Conservation (phyloP, 192 early-diverging fungal species). For the Phlyctochytrium arcticum region DNA sequence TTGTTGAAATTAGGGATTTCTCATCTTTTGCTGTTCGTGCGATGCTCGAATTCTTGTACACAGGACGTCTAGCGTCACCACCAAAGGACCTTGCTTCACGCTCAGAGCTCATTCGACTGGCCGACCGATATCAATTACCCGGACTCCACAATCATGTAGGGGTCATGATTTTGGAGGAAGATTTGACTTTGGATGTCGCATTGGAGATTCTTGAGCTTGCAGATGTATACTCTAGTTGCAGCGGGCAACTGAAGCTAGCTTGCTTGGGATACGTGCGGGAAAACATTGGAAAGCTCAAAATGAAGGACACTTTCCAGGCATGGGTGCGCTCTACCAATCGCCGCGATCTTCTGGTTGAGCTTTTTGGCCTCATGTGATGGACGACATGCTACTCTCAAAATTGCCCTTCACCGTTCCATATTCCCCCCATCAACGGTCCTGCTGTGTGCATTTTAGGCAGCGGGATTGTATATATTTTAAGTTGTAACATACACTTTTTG, state of each 20-base stretch:
- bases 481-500: too few species aligned
- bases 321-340: constrained; percentile 31
- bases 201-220: constrained; percentile 30
- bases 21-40: constrained; percentile 13
- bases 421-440: too few species aligned
- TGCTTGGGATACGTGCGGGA: constrained; percentile 29
- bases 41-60: constrained; percentile 38
- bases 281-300: constrained; percentile 26
- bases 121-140: constrained; percentile 29
- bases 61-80: constrained; percentile 7
- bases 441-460: too few species aligned
- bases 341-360: constrained; percentile 26
- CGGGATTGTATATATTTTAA: too few species aligned
- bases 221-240: constrained; percentile 22
- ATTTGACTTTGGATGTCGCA: constrained; percentile 19
- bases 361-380: constrained; percentile 23
- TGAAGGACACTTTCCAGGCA: constrained; percentile 17
- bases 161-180: constrained; percentile 30
- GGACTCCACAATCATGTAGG: constrained; percentile 26
- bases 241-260: constrained; percentile 21
- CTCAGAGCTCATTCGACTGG: constrained; percentile 23
- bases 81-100: neutral
- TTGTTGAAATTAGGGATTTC: constrained; percentile 27
- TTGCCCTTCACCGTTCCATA: too few species aligned
- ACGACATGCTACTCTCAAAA: too few species aligned